Percentiles rank a stretch among this genome's conserved stretches.
phyloP scores from a whole-genome alignment of 2,329 filamentous ascomycete genomes.

The Lachnum nothofagi region DNA sequence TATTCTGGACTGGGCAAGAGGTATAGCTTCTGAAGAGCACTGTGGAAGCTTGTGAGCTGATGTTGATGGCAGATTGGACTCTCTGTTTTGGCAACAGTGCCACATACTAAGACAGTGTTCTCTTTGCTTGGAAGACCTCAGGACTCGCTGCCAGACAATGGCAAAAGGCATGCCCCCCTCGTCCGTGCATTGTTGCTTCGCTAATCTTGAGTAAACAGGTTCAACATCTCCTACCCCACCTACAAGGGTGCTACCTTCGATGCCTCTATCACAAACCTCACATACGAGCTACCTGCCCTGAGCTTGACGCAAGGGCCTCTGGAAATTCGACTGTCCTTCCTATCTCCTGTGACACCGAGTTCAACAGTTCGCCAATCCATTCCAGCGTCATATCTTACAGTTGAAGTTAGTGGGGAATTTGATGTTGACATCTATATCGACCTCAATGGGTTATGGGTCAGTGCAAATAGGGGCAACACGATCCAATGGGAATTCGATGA shows the following conservation, averaged over 20 bases:
- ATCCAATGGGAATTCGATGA: slow-evolving; percentile 65
- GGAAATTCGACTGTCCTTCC: slow-evolving; percentile 56
- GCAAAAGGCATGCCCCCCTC: slow-evolving; percentile 32
- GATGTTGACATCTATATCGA: slow-evolving; percentile 63
- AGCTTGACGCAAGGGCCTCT: slow-evolving; percentile 36
- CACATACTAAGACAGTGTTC: slow-evolving; percentile 55
- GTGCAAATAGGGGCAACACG: slow-evolving; percentile 62
- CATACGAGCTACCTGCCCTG: slow-evolving; percentile 52
- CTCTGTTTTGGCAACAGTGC: slow-evolving; percentile 56
- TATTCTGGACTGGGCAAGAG: slow-evolving; percentile 72
- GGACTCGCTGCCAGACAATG: slow-evolving; percentile 47
- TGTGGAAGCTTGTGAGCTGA: slow-evolving; percentile 2
- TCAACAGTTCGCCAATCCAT: slow-evolving; percentile 32
- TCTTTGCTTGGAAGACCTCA: slow-evolving; percentile 62
- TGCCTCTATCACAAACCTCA: slow-evolving; percentile 65
- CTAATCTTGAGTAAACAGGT: slow-evolving; percentile 36
- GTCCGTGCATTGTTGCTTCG: too few species aligned
- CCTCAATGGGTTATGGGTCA: slow-evolving; percentile 75
- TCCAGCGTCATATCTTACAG: slow-evolving; percentile 73
- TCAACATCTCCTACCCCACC: slow-evolving; percentile 52
- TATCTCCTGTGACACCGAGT: slow-evolving; percentile 33
- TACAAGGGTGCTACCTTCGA: slow-evolving; percentile 62
- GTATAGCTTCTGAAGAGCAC: slow-evolving; percentile 31
- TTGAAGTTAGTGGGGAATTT: slow-evolving; percentile 62
- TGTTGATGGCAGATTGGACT: slow-evolving; percentile 51